Evolutionary conservation across 768 basidiomycete species (phyloP), one percentile per base, ranked within the genome.

Genomic region (Pleurotus djamor): DNA sequence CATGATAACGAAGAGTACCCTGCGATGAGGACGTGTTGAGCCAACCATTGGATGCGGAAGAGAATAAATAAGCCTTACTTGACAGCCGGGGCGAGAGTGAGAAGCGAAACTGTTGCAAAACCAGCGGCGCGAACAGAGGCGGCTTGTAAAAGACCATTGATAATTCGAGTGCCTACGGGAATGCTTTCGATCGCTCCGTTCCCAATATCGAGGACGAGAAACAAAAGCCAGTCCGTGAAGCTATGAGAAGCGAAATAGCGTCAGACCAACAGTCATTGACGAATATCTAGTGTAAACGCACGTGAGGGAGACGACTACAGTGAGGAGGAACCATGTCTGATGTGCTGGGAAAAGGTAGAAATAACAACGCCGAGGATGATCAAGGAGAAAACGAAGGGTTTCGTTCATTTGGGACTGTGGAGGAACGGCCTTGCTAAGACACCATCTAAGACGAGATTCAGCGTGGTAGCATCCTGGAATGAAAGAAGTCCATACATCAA

Each of bases 341-440:
- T 94, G 92, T 0, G 93, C 87, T 0, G 94, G 94, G 64, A 96
- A 96, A 7, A 96, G 81, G 69, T 94, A 92, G 13, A 94, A 83
- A 66, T 90, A 96, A 71, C 94, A 96, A 63, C 92, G 84, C 10
- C 96, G 85, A 12, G 96, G 96, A 68, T 98, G 96, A 66, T 98
- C 94, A 8, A 99, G 82, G 8, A 99, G 83, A 70, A 98, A 99
- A 59, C 87, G 88, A 1, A 97, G 76, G 0, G 94, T 94, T 73
- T 96, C 93, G 50, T 85, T 74, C 0, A 86, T 66, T 0, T 85
- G 83, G 12, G 92, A 93, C 0, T 71, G 66, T 2, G 65, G 66
- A 4, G 86, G 84, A 17, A 89, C 80, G 4, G 83, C 43, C 68
- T 89, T 92, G 10, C 84, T 79, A 37, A 89, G 65, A 5, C 71